Evolutionary conservation across 2,329 filamentous ascomycete genomes (phyloP), one percentile per base, ranked within the genome.

Genomic region (Dryadomyces quercivorus): DNA sequence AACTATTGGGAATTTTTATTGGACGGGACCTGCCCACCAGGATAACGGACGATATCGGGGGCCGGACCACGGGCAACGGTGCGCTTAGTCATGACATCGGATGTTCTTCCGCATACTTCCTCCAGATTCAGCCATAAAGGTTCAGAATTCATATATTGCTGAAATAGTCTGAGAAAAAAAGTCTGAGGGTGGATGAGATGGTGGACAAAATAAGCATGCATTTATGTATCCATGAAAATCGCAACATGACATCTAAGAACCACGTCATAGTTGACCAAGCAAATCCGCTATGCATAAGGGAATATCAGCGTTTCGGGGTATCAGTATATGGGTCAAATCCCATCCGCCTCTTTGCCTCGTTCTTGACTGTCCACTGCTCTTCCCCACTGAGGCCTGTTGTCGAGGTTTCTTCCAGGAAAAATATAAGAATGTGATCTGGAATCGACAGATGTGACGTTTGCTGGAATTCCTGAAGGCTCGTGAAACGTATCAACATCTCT

Each of bases 361-460:
- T 69, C 50, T 72, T 68, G n/a, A 69, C 68, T 53, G 62, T 68
- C 68, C 68, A 70, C 50, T 70, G 69, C 4, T 70, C 71, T 56
- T 75, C 70, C 3, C 75, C 75, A 7, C 66, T 64, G 20, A 78
- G 58, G 0, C 77, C 74, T 5, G 75, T 77, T 2, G 75, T 76
- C 7, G 77, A 80, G 2, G 74, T 75, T 55, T 81, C 76, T 57
- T 81, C 77, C 16, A 96, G 74, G 70, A 95, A 96, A 71, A 95
- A 94, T 52, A 85, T 89, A 44, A 95, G 74, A 2, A 95, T 81
- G 62, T 95, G 88, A 65, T 96, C 91, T 1, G 87, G 87, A 58
- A 95, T 93, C 7, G 88, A 81, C n/a, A 95, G 77, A 63, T 95
- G 90, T 0, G 88, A 90, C 44, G 82, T 79, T 72, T 96, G 91